Conservation (phyloP, 257 asterid genomes). For the Voacanga thouarsii region DNA sequence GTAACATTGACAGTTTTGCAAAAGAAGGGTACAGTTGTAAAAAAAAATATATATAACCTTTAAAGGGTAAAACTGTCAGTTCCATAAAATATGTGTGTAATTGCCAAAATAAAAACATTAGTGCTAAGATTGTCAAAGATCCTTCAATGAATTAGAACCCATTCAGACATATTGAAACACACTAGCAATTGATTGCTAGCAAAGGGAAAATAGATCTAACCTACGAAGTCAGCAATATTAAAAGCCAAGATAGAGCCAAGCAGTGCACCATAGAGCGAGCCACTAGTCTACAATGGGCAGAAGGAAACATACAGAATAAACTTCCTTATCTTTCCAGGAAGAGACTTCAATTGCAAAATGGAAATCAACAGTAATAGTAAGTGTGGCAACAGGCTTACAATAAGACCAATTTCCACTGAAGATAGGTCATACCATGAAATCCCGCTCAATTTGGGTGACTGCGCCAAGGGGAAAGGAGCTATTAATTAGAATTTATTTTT, state of each 20-base stretch:
- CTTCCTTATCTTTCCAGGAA: conserved; percentile 17
- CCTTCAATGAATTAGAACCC: conserved; percentile 8
- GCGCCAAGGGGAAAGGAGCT: conserved; percentile 34
- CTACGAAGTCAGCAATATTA: conserved; percentile 82
- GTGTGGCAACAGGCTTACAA: conserved; percentile 50
- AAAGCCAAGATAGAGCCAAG: conserved; percentile 86
- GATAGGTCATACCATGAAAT: conserved; percentile 82
- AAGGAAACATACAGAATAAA: conserved; percentile 21
- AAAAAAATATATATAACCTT: no score
- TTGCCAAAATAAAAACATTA: no score
- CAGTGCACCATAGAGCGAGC: conserved; percentile 94
- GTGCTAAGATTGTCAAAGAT: no score
- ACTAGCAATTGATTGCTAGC: conserved; percentile 15
- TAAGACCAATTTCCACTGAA: conserved; percentile 78
- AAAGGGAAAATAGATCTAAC: conserved; percentile 36
- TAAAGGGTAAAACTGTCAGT: no score
- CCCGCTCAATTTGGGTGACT: conserved; percentile 78
- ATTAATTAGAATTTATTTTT: conserved; percentile 1
- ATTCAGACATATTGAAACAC: neutral
- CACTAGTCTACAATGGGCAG: conserved; percentile 76
- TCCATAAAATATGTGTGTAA: no score
- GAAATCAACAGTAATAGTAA: conserved; percentile 9
- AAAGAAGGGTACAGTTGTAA: no score
- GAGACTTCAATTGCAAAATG: conserved; percentile 5
- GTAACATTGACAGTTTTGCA: no score